Base-by-base conservation (phyloP, 306 rosid genomes). In the Lagenaria siceraria region DNA sequence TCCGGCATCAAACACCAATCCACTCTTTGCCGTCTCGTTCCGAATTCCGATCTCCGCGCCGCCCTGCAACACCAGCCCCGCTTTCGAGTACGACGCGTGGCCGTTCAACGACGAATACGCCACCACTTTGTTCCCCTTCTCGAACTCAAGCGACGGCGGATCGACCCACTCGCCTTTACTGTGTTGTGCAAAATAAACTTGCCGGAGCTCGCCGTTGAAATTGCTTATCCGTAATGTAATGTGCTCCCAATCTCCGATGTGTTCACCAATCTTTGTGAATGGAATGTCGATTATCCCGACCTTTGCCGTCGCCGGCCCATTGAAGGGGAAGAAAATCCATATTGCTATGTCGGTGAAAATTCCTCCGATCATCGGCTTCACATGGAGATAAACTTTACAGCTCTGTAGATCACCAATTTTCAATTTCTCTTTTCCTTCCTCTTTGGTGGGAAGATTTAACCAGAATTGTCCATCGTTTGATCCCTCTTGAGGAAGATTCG, bases 311-410 rank as follows among this genome's bases (percentile, higher is more conserved):
- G 88, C 87, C 2, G 90, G 88, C 0, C 97, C 98, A 74, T 93
- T 91, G 64, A 91, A 91, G 14, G 97, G 98, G 64, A 87, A 91
- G 82, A 93, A 93, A 3, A 91, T 13, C 97, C 98, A 93, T n/a
- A 82, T 81, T 0, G 78, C 87, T 6, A 93, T 62, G 83, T 93
- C 97, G 1, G 92, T 89, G 80, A 88, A 85, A 7, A 87, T 89
- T 14, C 90, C 86, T 18, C 98, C 97, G 2, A 93, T 15, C 90
- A 91, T 88, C 8, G 93, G 91, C 65, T 93, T 93, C 2, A 83
- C 78, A 78, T 91, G 98, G 22, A 87, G 11, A 77, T 88, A 88
- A 53, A 68, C 87, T 61, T 86, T 78, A 1, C 85, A 82, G 55
- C 58, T 80, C 51, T 27, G 75, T 48, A 93, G 77, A 52, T 93